These are phyloP conservation scores for Pseudocercospora fijiensis DNA, from an alignment of 2,329 filamentous ascomycete genomes.

Conservation along the genomic window DNA sequence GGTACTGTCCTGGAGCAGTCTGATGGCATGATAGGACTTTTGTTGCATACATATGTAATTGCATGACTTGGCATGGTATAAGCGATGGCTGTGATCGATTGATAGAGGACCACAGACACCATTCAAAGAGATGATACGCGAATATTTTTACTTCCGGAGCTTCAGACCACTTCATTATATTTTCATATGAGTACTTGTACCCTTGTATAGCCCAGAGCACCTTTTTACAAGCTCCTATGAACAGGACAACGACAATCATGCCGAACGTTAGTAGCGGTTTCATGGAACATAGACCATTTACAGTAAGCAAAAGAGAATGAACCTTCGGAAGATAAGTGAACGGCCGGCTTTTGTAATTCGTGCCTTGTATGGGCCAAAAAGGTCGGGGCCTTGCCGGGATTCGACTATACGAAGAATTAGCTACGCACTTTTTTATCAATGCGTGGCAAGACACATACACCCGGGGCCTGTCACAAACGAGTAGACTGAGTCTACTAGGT, in stretches of 20 bases:
- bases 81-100: not conserved
- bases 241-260: not conserved
- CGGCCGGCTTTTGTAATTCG: too few relatives aligned
- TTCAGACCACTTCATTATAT: not conserved
- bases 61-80: not conserved
- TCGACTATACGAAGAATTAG: too few relatives aligned
- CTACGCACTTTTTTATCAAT: too few relatives aligned
- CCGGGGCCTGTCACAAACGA: constrained; percentile 28
- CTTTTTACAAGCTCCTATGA: not conserved
- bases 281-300: too few relatives aligned
- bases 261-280: too few relatives aligned
- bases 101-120: not conserved
- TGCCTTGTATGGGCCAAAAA: too few relatives aligned
- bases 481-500: constrained; percentile 22
- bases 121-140: not conserved
- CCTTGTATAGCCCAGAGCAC: not conserved
- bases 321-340: too few relatives aligned
- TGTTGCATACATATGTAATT: constrained; percentile 5
- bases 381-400: too few relatives aligned
- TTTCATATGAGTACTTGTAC: not conserved
- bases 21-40: not conserved
- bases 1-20: not conserved
- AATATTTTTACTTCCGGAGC: not conserved
- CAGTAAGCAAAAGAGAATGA: too few relatives aligned
- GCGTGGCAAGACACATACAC: too few relatives aligned